Percentiles rank a stretch among this genome's conserved stretches.
Evolutionary conservation across 2,329 filamentous ascomycete species (phyloP).

Genomic region (Colletotrichum simmondsii): DNA sequence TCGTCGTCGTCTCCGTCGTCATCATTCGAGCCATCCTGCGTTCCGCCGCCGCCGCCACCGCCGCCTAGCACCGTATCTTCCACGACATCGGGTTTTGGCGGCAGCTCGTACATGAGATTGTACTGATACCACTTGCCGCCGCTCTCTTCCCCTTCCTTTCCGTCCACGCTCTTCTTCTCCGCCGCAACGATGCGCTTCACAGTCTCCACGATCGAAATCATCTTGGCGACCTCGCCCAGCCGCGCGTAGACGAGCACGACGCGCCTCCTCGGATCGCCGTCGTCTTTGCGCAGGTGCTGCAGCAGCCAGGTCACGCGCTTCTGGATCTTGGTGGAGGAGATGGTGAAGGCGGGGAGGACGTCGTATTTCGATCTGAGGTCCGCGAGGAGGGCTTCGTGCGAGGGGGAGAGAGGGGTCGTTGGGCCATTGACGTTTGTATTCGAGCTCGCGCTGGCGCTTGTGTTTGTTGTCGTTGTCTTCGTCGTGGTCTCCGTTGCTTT

Average conservation of each 20-base stretch:
- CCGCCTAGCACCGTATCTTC: constrained; percentile 55
- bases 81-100: constrained; percentile 47
- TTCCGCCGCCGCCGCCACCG: constrained; percentile 37
- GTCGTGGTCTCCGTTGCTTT: neutral
- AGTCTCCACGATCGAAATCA: constrained; percentile 76
- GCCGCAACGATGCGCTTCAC: constrained; percentile 64
- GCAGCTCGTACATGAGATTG: constrained; percentile 64
- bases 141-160: constrained; percentile 41
- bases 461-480: neutral
- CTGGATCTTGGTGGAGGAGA: constrained; percentile 69
- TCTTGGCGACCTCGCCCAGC: constrained; percentile 66
- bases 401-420: constrained; percentile 44
- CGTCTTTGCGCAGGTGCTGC: constrained; percentile 51
- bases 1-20: constrained; percentile 52
- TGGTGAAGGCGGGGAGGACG: constrained; percentile 63
- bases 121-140: constrained; percentile 63
- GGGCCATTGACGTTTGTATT: constrained; percentile 11
- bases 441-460: neutral
- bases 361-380: constrained; percentile 59
- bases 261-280: constrained; percentile 39
- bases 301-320: constrained; percentile 61
- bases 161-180: constrained; percentile 38
- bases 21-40: constrained; percentile 43
- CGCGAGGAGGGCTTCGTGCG: constrained; percentile 55
- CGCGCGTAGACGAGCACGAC: constrained; percentile 63